Percentiles rank a stretch among this genome's conserved stretches.
Conservation (phyloP, 73 alveolate genomes). For the Tetrahymena thermophila region DNA sequence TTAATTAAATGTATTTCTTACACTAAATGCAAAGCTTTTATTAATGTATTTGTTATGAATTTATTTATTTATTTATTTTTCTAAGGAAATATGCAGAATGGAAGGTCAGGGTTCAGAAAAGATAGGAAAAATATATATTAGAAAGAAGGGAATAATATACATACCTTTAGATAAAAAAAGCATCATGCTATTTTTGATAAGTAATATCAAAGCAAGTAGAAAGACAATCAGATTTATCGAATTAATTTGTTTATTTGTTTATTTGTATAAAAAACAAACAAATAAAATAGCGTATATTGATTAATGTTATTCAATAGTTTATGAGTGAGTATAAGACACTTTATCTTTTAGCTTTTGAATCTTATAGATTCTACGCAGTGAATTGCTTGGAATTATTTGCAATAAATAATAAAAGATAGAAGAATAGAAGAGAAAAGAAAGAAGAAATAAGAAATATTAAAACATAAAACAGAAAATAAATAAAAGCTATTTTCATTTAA, state of each 20-base stretch:
- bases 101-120: slow-evolving; percentile 2
- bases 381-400: not conserved
- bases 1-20: too few species aligned
- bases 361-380: not conserved
- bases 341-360: not conserved
- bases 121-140: not conserved
- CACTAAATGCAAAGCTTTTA: not conserved
- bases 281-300: not conserved
- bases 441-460: not conserved
- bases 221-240: not conserved
- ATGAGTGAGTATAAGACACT: not conserved
- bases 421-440: not conserved
- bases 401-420: not conserved
- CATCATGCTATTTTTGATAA: not conserved
- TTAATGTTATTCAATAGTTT: not conserved
- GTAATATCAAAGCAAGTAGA: not conserved
- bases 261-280: not conserved
- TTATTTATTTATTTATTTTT: not conserved
- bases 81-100: not conserved
- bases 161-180: not conserved
- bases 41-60: not conserved
- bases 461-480: not conserved
- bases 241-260: too few species aligned
- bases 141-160: not conserved
- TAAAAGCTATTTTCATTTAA: not conserved